A percentile compares a stretch with the other conserved stretches of the same genome.
These are phyloP conservation scores for Wickerhamomyces hampshirensis DNA, from an alignment of 805 yeast genomes.

Conservation along the genomic window DNA sequence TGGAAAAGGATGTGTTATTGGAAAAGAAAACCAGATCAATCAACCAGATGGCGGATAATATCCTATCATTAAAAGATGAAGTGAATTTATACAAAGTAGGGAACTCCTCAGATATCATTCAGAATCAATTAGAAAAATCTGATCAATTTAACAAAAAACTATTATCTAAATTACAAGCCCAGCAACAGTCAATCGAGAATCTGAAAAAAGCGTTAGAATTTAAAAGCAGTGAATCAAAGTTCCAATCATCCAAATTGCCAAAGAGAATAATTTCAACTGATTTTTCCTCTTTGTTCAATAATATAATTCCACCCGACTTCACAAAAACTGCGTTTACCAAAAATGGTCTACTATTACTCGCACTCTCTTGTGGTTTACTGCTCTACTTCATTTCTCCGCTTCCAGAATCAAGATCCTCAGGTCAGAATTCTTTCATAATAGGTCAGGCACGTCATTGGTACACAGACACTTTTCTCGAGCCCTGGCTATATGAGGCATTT, in stretches of 20 bases:
- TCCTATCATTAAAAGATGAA: slow-evolving; percentile 5
- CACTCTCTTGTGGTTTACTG: too few relatives aligned
- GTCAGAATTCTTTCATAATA: too few relatives aligned
- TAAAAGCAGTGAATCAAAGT: slow-evolving; percentile 7
- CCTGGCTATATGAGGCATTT: slow-evolving; percentile 8
- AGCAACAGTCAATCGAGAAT: slow-evolving; percentile 12
- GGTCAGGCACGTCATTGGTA: too few relatives aligned
- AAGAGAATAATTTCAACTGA: too few relatives aligned
- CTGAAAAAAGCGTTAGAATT: slow-evolving; percentile 14
- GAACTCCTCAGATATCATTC: slow-evolving; percentile 1
- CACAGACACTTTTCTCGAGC: slow-evolving; percentile 15
- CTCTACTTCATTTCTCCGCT: too few relatives aligned
- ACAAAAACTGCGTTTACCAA: too few relatives aligned
- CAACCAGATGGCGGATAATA: slow-evolving; percentile 4
- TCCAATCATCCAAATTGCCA: slow-evolving; percentile 1
- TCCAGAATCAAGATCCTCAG: too few relatives aligned
- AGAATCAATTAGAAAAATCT: slow-evolving; percentile 4
- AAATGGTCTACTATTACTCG: too few relatives aligned
- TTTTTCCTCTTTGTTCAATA: too few relatives aligned
- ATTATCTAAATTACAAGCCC: slow-evolving; percentile 15
- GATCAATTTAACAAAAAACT: slow-evolving; percentile 14
- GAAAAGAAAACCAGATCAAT: slow-evolving; percentile 7
- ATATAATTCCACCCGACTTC: too few relatives aligned
- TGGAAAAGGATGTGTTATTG: slow-evolving; percentile 12
- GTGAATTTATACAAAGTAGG: slow-evolving; percentile 9